phyloP scores from a whole-genome alignment of 2,329 filamentous ascomycete species.

The Fusarium chuoi region DNA sequence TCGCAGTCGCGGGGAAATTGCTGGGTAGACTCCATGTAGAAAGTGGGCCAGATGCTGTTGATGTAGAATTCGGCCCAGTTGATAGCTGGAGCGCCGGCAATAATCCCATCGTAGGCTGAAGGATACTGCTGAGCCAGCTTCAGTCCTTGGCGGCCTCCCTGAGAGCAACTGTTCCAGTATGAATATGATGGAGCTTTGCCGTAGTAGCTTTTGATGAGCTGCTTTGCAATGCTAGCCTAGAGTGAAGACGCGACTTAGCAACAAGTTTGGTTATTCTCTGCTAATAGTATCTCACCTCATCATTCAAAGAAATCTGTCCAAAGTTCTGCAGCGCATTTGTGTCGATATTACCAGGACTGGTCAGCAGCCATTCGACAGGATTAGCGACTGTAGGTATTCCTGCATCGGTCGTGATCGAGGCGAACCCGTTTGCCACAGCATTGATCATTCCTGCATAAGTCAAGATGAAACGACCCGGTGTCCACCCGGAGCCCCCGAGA shows the following conservation, averaged over 20 bases:
- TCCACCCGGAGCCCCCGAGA: conserved; percentile 25
- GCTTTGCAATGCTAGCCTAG: background rate
- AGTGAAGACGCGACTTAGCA: too few relatives aligned
- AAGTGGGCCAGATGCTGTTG: conserved; percentile 6
- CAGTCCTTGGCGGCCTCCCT: conserved; percentile 27
- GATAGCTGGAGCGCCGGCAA: background rate
- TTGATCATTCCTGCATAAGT: conserved; percentile 4
- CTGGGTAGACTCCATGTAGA: conserved; percentile 14
- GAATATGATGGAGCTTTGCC: background rate
- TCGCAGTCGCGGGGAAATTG: conserved; percentile 19
- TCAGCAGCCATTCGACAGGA: background rate
- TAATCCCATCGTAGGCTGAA: background rate
- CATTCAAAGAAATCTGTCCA: background rate
- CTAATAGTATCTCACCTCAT: background rate
- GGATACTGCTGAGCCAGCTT: conserved; percentile 6
- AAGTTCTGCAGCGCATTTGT: conserved; percentile 26
- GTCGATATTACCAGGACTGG: conserved; percentile 26
- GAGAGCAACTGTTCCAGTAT: conserved; percentile 32
- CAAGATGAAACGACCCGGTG: conserved; percentile 16
- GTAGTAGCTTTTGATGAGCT: background rate
- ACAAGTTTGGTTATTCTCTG: too few relatives aligned
- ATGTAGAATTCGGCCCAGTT: conserved; percentile 2
- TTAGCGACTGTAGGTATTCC: background rate
- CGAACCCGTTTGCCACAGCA: conserved; percentile 25
- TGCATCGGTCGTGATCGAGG: conserved; percentile 26